These are phyloP conservation scores for Hibiscus syriacus DNA, from an alignment of 345 rosid genomes.

Conservation along the genomic window DNA sequence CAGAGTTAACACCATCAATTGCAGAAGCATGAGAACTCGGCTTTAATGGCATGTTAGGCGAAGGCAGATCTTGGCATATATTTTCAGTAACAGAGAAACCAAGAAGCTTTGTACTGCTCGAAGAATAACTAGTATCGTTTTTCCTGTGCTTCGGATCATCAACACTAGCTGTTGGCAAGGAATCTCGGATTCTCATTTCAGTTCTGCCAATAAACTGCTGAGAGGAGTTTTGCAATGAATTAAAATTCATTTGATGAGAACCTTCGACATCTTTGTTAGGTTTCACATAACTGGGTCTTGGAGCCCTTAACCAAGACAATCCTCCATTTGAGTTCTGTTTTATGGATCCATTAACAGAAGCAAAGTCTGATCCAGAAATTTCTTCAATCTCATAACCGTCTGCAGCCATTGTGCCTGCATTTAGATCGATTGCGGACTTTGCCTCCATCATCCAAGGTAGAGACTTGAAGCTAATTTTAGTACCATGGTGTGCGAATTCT, in stretches of 20 bases:
- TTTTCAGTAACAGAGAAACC: no score
- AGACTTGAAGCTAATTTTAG: slow-evolving; percentile 6
- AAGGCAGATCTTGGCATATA: no score
- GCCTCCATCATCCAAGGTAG: slow-evolving; percentile 18
- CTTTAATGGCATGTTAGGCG: no score
- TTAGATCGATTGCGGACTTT: slow-evolving; percentile 31
- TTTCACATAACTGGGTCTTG: slow-evolving; percentile 19
- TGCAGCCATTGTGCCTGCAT: slow-evolving; percentile 22
- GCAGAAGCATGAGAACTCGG: no score
- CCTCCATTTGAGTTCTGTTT: slow-evolving; percentile 17
- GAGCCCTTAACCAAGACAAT: slow-evolving; percentile 43
- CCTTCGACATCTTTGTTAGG: slow-evolving; percentile 22
- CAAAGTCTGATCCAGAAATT: slow-evolving; percentile 5
- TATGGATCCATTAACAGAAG: slow-evolving; percentile 11
- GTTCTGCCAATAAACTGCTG: slow-evolving; percentile 20
- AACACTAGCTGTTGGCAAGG: slow-evolving; percentile 24
- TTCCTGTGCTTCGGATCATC: slow-evolving; percentile 24
- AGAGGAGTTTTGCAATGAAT: no score
- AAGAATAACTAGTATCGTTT: slow-evolving; percentile 23
- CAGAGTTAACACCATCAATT: slow-evolving; percentile 10
- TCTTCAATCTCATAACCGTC: slow-evolving; percentile 14
- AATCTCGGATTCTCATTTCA: slow-evolving; percentile 30
- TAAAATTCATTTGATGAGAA: slow-evolving; percentile 29
- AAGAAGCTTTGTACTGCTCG: no score
- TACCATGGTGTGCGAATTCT: slow-evolving; percentile 7